Conservation (phyloP, 371 early-diverging fungal species). For the Circinella umbellata region DNA sequence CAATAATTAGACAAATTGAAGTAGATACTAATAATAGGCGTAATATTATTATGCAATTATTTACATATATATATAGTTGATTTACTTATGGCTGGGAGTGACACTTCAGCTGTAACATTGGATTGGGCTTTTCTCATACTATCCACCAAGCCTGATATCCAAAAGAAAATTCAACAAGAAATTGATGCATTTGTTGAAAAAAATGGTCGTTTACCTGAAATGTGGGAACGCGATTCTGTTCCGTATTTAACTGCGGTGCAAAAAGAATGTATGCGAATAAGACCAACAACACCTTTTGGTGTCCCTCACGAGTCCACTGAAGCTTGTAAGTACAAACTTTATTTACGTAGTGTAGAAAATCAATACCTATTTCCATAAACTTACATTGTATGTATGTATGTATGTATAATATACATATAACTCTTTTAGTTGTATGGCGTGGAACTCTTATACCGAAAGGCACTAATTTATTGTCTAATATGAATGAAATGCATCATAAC, state of each 20-base stretch:
- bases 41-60: too few relatives aligned
- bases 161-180: constrained; percentile 19
- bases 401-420: background rate
- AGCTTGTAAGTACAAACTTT: constrained; percentile 18
- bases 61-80: constrained; percentile 7
- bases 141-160: constrained; percentile 19
- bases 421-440: constrained; percentile 2
- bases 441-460: constrained; percentile 18
- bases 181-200: constrained; percentile 19
- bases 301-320: constrained; percentile 16
- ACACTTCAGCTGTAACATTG: constrained; percentile 18
- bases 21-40: background rate
- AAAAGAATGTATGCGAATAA: constrained; percentile 25
- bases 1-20: too few relatives aligned
- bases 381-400: background rate
- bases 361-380: background rate
- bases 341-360: background rate
- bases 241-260: constrained; percentile 20
- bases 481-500: constrained; percentile 21
- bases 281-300: constrained; percentile 12
- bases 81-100: constrained; percentile 21
- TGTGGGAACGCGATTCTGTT: constrained; percentile 14
- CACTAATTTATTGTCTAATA: constrained; percentile 13
- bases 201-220: constrained; percentile 20
- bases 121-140: constrained; percentile 18